These are phyloP conservation scores for Tylopilus orsonianus DNA, from an alignment of 1,284 basidiomycete species.

Conservation along the genomic window DNA sequence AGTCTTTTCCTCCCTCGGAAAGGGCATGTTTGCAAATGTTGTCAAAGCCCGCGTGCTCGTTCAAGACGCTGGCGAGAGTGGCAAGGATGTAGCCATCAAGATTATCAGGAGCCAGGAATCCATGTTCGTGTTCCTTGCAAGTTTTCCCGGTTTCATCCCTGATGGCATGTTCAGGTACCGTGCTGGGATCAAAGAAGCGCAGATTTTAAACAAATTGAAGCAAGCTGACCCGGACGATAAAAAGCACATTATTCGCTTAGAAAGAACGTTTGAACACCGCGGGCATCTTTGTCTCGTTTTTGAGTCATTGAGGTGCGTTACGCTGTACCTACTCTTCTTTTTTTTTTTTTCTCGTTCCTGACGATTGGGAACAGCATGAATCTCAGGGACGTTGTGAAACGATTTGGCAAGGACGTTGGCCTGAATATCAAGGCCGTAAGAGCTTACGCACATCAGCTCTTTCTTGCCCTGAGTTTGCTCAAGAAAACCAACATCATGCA, in stretches of 20 bases:
- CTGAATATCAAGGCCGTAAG: conserved; percentile 96
- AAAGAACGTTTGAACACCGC: conserved; percentile 94
- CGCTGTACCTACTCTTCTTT: conserved; percentile 1
- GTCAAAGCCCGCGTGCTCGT: conserved; percentile 87
- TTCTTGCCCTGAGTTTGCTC: conserved; percentile 83
- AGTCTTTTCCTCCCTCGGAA: conserved; percentile 91
- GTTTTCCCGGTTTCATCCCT: conserved; percentile 5
- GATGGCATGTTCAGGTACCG: conserved; percentile 70
- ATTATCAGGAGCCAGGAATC: conserved; percentile 95
- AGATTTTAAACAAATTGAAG: conserved; percentile 84
- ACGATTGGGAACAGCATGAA: conserved; percentile 75
- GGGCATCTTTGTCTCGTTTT: conserved; percentile 98
- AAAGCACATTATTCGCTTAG: conserved; percentile 90
- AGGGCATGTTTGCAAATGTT: conserved; percentile 98
- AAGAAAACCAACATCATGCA: conserved; percentile 94
- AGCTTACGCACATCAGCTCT: conserved; percentile 95
- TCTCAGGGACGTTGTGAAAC: conserved; percentile 94
- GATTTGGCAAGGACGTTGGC: conserved; percentile 98
- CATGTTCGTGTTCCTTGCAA: conserved; percentile 64
- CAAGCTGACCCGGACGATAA: conserved; percentile 95
- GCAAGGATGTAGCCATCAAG: conserved; percentile 95
- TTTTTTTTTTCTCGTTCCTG: conserved; percentile 8
- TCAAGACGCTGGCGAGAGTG: conserved; percentile 61
- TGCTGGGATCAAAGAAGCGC: conserved; percentile 90
- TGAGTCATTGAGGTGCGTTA: conserved; percentile 81